These are phyloP conservation scores for Saccharomyces paradoxus DNA, from an alignment of 805 yeast genomes.

Conservation along the genomic window DNA sequence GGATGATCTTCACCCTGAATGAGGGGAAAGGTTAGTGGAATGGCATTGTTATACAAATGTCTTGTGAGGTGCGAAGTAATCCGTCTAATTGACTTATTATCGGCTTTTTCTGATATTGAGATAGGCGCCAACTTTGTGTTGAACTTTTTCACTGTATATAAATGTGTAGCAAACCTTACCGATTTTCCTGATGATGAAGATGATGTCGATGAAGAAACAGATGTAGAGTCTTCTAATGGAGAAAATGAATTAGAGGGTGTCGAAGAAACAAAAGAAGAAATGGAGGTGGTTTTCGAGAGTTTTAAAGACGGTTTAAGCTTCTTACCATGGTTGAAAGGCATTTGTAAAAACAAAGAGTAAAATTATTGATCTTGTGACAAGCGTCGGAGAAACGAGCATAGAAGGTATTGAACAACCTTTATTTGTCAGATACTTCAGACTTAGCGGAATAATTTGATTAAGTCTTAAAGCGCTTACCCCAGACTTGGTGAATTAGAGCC, in stretches of 20 bases:
- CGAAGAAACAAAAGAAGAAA: conserved; percentile 8
- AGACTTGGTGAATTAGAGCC: neutral
- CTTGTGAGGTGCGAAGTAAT: neutral
- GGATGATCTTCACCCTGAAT: conserved; percentile 4
- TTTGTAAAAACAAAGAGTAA: neutral
- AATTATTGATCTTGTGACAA: neutral
- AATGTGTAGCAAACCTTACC: conserved; percentile 52
- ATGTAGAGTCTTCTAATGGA: conserved; percentile 12
- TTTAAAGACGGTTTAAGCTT: conserved; percentile 16
- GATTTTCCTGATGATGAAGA: conserved; percentile 32
- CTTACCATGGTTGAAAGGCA: neutral
- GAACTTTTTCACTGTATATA: conserved; percentile 54
- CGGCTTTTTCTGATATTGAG: conserved; percentile 48
- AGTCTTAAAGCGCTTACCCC: neutral
- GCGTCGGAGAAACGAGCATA: neutral
- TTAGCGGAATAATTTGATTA: neutral
- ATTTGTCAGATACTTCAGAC: neutral
- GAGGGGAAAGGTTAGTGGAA: conserved; percentile 1
- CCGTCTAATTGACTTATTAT: conserved; percentile 7
- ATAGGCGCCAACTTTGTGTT: conserved; percentile 50
- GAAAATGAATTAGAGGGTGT: conserved; percentile 15
- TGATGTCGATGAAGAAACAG: conserved; percentile 12
- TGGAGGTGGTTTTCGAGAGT: conserved; percentile 8
- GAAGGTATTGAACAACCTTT: neutral
- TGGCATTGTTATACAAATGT: neutral